Evolutionary conservation across 2,329 filamentous ascomycete genomes (phyloP).

Genomic region (Tolypocladium tropicale): DNA sequence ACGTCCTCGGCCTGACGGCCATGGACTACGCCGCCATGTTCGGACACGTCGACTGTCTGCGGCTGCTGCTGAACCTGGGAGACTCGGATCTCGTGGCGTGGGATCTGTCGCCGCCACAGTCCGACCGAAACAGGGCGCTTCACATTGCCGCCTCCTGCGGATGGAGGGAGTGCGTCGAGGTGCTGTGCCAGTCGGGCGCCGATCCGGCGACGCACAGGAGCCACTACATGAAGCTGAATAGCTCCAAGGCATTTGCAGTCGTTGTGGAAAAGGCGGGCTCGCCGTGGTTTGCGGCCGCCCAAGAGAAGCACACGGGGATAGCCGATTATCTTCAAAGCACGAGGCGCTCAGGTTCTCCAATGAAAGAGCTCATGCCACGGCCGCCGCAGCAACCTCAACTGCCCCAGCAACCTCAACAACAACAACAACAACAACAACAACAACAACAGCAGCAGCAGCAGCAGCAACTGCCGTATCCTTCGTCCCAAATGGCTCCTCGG

Average conservation of each 20-base stretch:
- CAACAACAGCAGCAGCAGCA: background rate
- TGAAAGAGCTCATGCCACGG: no score
- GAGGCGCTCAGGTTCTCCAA: background rate
- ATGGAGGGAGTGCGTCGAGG: background rate
- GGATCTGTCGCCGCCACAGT: background rate
- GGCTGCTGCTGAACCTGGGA: background rate
- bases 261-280: background rate
- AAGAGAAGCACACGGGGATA: background rate
- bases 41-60: background rate
- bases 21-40: background rate
- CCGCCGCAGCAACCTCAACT: background rate
- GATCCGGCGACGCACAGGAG: background rate
- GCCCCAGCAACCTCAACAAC: background rate
- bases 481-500: background rate
- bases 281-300: background rate
- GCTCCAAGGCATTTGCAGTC: background rate
- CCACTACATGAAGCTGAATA: background rate
- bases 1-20: background rate
- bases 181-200: background rate
- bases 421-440: background rate
- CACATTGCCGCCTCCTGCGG: background rate
- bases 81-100: background rate
- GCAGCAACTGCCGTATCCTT: background rate
- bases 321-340: background rate
- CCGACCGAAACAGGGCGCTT: background rate